Percentiles rank a stretch among this genome's conserved stretches.
Conservation (phyloP, 768 basidiomycete genomes). For the Boletus edulis region DNA sequence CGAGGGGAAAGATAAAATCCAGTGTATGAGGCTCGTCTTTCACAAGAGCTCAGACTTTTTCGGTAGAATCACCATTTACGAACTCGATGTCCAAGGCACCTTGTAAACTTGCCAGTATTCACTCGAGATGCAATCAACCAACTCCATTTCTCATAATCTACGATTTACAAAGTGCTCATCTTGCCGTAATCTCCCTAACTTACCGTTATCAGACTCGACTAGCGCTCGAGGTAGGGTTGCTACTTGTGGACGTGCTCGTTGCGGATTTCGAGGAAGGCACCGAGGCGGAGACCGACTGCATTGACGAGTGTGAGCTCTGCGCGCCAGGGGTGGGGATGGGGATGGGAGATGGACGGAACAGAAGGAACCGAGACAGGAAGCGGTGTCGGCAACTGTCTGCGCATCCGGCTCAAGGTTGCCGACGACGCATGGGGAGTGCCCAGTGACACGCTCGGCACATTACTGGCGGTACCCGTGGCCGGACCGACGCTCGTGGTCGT, state of each 20-base stretch:
- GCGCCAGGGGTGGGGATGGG: not conserved
- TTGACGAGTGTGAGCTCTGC: not conserved
- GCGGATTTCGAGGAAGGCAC: not conserved
- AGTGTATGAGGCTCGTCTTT: constrained; percentile 63
- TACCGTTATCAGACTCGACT: constrained; percentile 5
- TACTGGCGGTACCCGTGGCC: not conserved
- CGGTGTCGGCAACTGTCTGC: constrained; percentile 8
- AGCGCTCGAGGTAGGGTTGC: not conserved
- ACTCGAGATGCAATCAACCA: constrained; percentile 26
- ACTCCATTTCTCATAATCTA: constrained; percentile 24
- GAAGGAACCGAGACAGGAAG: not conserved
- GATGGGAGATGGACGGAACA: not conserved
- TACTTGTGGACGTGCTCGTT: not conserved
- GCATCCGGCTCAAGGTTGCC: not conserved
- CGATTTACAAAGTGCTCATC: constrained; percentile 4
- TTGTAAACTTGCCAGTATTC: constrained; percentile 1
- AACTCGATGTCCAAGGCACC: constrained; percentile 41
- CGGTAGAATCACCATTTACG: constrained; percentile 75
- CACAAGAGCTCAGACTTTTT: constrained; percentile 85
- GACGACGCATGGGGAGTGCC: constrained; percentile 1
- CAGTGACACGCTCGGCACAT: not conserved
- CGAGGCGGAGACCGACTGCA: not conserved
- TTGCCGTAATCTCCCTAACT: not conserved
- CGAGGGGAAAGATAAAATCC: constrained; percentile 28
- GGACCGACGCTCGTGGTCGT: not conserved